Conservation (phyloP, 805 yeast species). For the Nakazawaea populi region DNA sequence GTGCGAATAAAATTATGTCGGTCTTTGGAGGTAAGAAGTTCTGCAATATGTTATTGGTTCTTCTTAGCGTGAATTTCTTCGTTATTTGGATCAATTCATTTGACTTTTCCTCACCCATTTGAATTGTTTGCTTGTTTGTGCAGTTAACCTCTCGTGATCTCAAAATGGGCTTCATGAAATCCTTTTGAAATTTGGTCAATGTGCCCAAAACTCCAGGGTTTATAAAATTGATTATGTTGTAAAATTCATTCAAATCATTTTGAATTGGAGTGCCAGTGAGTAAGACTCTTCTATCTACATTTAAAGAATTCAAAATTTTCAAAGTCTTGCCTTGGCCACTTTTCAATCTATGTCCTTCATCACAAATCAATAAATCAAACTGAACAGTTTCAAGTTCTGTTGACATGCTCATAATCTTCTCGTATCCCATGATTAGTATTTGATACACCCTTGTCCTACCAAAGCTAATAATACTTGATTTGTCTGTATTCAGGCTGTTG, state of each 20-base stretch:
- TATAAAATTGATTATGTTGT: constrained; percentile 70
- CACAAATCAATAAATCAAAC: constrained; percentile 78
- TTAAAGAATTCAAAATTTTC: constrained; percentile 50
- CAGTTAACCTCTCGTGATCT: constrained; percentile 64
- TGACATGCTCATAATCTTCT: constrained; percentile 55
- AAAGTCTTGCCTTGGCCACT: constrained; percentile 67
- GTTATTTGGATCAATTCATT: constrained; percentile 62
- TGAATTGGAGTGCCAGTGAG: constrained; percentile 93
- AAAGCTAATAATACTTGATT: constrained; percentile 51
- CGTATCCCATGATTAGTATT: constrained; percentile 84
- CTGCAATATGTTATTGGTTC: constrained; percentile 53
- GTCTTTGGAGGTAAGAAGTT: constrained; percentile 67
- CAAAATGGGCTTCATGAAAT: constrained; percentile 64
- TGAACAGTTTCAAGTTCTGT: constrained; percentile 40
- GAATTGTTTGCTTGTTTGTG: constrained; percentile 38
- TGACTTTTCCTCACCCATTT: constrained; percentile 56
- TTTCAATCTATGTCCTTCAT: constrained; percentile 92
- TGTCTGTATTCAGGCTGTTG: constrained; percentile 47
- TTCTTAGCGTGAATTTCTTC: constrained; percentile 59
- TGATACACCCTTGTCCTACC: constrained; percentile 69
- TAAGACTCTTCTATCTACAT: constrained; percentile 52
- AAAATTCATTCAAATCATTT: constrained; percentile 83
- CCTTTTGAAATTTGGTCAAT: constrained; percentile 49
- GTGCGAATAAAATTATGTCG: constrained; percentile 71
- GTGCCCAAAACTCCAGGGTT: constrained; percentile 80